phyloP scores from a whole-genome alignment of 345 rosid genomes.

The Pugionium dolabratum region DNA sequence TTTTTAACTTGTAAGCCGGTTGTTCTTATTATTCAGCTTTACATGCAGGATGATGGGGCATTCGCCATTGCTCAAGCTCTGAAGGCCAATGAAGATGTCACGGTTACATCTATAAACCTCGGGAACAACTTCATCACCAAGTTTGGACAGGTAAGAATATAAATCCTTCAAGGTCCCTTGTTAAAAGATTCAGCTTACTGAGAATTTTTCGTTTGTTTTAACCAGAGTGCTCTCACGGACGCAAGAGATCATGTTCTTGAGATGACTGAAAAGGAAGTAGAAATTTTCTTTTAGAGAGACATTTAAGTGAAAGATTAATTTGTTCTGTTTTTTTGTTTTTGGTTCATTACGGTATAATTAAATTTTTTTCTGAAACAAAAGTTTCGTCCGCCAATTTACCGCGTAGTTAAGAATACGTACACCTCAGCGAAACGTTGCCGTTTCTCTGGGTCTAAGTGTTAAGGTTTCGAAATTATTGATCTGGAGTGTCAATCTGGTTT shows the following conservation, averaged over 20 bases:
- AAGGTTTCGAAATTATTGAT: not conserved
- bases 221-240: constrained; percentile 81
- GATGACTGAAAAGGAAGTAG: constrained; percentile 92
- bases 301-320: constrained; percentile 7
- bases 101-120: constrained; percentile 74
- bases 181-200: constrained; percentile 1
- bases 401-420: not conserved
- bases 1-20: constrained; percentile 1
- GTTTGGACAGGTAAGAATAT: constrained; percentile 80
- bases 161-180: not conserved
- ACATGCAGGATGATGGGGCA: constrained; percentile 85
- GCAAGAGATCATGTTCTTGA: constrained; percentile 93
- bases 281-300: constrained; percentile 62
- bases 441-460: too few relatives aligned
- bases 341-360: too few relatives aligned
- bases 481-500: constrained; percentile 1
- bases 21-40: not conserved
- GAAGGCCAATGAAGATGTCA: constrained; percentile 88
- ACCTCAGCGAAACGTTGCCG: too few relatives aligned
- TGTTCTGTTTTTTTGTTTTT: not conserved
- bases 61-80: constrained; percentile 94
- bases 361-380: too few relatives aligned
- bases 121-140: constrained; percentile 88
- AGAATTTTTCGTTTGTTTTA: not conserved
- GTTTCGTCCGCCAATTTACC: too few relatives aligned